Evolutionary conservation across 352 stramenopile genomes (phyloP).

Genomic region (Phytophthora hibernalis): DNA sequence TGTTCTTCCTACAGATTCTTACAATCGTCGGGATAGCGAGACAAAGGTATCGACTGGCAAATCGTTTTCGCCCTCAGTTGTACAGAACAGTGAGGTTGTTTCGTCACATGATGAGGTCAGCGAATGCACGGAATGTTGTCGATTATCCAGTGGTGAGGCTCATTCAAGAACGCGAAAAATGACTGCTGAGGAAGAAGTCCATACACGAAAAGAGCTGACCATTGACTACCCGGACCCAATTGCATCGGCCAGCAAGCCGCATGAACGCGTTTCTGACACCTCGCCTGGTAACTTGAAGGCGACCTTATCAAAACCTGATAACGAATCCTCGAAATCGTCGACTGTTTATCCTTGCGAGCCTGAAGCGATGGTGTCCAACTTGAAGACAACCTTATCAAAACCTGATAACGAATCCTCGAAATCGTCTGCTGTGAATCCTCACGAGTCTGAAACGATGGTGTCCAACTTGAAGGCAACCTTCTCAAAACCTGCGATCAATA

Average conservation of each 20-base stretch:
- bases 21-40: background rate
- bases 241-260: background rate
- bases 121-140: background rate
- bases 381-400: no score
- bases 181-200: background rate
- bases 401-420: background rate
- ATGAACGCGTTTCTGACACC: background rate
- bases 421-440: no score
- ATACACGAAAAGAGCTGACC: background rate
- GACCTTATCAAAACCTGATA: background rate
- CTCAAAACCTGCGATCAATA: background rate
- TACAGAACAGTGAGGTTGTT: background rate
- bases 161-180: background rate
- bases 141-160: background rate
- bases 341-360: no score
- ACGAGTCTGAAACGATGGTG: no score
- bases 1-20: background rate
- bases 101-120: background rate
- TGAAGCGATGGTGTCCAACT: no score
- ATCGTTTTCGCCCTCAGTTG: background rate
- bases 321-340: background rate
- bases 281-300: background rate
- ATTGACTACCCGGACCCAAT: background rate
- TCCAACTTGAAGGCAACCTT: no score
- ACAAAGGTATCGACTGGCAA: background rate